Base-by-base conservation (phyloP, 2,329 filamentous ascomycete genomes). In the Trichoderma harzianum region DNA sequence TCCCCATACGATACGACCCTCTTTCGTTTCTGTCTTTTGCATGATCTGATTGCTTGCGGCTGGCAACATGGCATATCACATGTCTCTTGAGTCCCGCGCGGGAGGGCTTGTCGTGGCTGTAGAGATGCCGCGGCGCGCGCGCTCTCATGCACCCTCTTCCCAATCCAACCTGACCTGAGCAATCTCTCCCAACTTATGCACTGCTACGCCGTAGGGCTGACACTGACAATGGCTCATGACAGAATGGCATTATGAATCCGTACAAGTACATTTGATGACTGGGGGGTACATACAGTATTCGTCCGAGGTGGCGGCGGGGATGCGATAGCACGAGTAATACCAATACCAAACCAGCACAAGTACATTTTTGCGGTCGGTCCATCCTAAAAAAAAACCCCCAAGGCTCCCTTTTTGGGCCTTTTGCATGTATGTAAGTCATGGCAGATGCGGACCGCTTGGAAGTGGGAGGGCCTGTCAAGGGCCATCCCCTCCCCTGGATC, bases 191-290 rank as follows among this genome's bases (percentile, higher is more conserved):
- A 21, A 57, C 55, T 53, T 26, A 24, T 28, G n/a, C 63, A 16
- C 32, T 26, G 32, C 30, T 43, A 58, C 53, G 71, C 39, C 16
- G 53, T 74, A 75, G 71, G 74, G 75, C 77, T 80, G 75, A 79
- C 77, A 74, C 65, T 71, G 34, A 51, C 77, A 75, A 78, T 74
- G 60, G 69, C 47, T 47, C 72, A 62, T 61, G 67, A 26, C 77
- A 97, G 94, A 97, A 97, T 76, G 95, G 94, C 62, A 98, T 98
- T 82, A 97, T 98, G 94, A 98, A 98, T 83, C 95, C 95, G 0
- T 98, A 98, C 86, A 98, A 98, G 84, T 98, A 98, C 81, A 92
- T 98, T 75, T 91, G 63, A 73, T 57, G 26, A 28, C 68, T 11
- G 21, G 71, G 71, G 47, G 43, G 16, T n/a, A 39, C 36, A 39